Percentiles rank a stretch among this genome's conserved stretches.
These are phyloP conservation scores for Beauveria brongniartii DNA, from an alignment of 2,329 filamentous ascomycete genomes.

Conservation along the genomic window DNA sequence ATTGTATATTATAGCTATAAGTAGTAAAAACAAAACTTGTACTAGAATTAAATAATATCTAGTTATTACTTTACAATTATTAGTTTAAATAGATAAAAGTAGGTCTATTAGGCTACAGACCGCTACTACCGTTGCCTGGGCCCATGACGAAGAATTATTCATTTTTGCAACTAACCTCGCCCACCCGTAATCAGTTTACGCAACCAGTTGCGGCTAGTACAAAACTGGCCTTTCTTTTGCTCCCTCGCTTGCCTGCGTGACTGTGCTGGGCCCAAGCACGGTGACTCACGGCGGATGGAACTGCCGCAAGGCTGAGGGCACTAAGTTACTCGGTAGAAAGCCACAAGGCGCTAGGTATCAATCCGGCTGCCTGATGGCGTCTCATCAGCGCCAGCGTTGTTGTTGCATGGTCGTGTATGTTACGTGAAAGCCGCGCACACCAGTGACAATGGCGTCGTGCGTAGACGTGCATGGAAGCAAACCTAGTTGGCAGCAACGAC, in stretches of 20 bases:
- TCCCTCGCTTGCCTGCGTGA: background rate
- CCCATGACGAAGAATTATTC: too few species aligned
- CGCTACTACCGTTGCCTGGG: too few species aligned
- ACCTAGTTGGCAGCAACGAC: background rate
- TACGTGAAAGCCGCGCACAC: constrained; percentile 2
- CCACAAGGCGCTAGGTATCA: background rate
- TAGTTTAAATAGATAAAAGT: too few species aligned
- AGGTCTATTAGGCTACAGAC: too few species aligned
- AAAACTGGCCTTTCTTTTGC: too few species aligned
- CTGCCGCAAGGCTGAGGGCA: background rate
- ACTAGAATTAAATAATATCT: too few species aligned
- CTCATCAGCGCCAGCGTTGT: background rate
- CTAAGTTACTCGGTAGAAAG: background rate
- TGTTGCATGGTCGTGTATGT: background rate
- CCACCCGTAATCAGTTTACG: background rate
- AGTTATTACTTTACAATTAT: too few species aligned
- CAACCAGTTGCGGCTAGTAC: background rate
- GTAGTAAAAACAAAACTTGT: too few species aligned
- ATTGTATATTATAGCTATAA: too few species aligned
- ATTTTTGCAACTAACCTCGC: too few species aligned
- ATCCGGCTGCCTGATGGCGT: background rate
- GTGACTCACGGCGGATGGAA: background rate
- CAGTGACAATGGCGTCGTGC: background rate
- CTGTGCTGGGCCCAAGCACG: background rate
- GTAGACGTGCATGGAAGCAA: background rate